Evolutionary conservation across 306 rosid genomes (phyloP), one percentile per base, ranked within the genome.

Genomic region (Prunus davidiana): DNA sequence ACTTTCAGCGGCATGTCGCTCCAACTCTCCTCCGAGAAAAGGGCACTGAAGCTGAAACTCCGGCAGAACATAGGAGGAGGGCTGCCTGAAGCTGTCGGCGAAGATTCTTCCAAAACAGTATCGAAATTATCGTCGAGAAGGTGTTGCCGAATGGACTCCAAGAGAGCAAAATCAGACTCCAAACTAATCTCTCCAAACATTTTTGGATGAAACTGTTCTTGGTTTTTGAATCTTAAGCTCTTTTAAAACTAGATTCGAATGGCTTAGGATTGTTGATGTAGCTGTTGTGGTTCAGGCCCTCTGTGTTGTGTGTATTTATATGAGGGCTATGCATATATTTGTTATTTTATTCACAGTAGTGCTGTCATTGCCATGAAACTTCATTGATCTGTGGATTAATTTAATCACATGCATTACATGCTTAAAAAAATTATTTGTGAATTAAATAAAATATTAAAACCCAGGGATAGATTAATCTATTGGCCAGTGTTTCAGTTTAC

Each of bases 111-210:
- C n/a, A 73, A 41, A 20, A 16, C 3, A 8, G 28, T 22, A 56
- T 69, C 76, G 5, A 68, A 69, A 19, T 68, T 45, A 25, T 80
- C 80, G 55, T 80, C 83, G 32, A 80, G 80, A 63, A 80, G 83
- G 66, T 74, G 67, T 20, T 68, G 76, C 34, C 79, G 43, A 20
- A 69, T 80, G 18, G 72, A 41, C 34, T 80, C 79, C 75, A 80
- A 30, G n/a, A 80, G 60, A 61, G 72, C 67, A 46, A 75, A 80
- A 62, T 80, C 80, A 25, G 80, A 69, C 57, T 61, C 76, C 20
- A 61, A 68, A 19, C 34, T 18, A 14, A 54, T 60, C 20, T 57
- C 67, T 19, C 8, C 51, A 25, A 55, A 56, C 74, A 66, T 41
- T 20, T 56, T 46, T 30, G 30, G 18, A 12, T 47, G 61, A 49